phyloP scores from a whole-genome alignment of 139 green algal species.

The Eudorina sp. region DNA sequence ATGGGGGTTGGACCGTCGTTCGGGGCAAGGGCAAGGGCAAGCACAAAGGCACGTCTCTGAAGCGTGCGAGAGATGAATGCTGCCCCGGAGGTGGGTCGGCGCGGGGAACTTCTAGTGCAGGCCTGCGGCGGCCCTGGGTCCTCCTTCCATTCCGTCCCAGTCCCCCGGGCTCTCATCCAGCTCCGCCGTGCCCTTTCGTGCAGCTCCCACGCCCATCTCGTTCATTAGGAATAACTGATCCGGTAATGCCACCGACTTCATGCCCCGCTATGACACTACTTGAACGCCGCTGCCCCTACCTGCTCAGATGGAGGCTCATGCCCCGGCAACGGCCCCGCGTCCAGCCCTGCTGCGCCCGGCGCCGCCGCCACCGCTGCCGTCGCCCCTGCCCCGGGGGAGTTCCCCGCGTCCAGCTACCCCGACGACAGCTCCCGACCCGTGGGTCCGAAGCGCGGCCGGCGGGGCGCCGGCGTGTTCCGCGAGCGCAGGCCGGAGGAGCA shows the following conservation, averaged over 20 bases:
- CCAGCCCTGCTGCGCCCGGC: background rate
- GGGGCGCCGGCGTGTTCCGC: background rate
- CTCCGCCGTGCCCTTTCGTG: too few species aligned
- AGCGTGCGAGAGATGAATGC: conserved; percentile 33
- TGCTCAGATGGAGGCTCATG: too few species aligned
- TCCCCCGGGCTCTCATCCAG: too few species aligned
- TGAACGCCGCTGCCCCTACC: too few species aligned
- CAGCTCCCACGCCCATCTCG: background rate
- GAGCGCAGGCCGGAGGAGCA: conserved; percentile 30
- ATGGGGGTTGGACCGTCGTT: conserved; percentile 40
- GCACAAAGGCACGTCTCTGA: background rate
- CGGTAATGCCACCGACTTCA: too few species aligned
- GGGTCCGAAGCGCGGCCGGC: too few species aligned
- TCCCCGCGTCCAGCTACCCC: background rate
- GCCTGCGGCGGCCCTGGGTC: too few species aligned
- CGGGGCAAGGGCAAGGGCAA: conserved; percentile 42
- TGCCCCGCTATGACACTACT: too few species aligned
- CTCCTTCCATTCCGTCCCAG: background rate
- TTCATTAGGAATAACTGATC: too few species aligned
- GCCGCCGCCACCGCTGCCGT: background rate
- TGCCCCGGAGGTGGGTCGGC: conserved; percentile 21
- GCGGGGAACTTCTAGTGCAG: too few species aligned
- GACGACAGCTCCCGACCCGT: background rate
- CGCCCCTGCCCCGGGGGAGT: background rate
- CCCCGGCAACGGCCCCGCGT: too few species aligned